Base-by-base conservation (phyloP, 164 flowering plant species). In the Tinospora cordifolia region DNA sequence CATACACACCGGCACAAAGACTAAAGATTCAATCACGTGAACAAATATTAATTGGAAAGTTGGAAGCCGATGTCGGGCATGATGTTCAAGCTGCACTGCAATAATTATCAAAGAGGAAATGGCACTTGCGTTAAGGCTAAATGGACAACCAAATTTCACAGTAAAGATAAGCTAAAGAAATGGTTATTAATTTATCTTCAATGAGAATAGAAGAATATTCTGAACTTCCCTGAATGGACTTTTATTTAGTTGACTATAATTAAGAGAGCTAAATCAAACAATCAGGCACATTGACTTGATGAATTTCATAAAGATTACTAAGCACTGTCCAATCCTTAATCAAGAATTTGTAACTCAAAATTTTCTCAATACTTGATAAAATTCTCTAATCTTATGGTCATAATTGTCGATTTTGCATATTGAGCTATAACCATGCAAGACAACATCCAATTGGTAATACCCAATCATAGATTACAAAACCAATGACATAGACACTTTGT, bases 41-140 rank as follows among this genome's bases (percentile, higher is more conserved):
- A 92, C 93, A 83, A 95, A 95, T 65, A 92, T 91, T 84, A 95
- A 76, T 81, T 95, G 99, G 81, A 95, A 95, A 13, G 97, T 92
- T 68, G 99, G 98, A 79, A 95, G 94, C 66, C 84, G 88, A 79
- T 92, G 93, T 21, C 91, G 89, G 75, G 98, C 99, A 82, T 92
- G 99, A 79, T 92, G 99, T 71, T 95, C 96, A 72, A 95, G 99
- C 89, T 92, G 99, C 85, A 95, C 99, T 95, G 96, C 77, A 86
- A 76, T 65, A 66, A 69, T 70, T 75, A 24, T 26, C 63, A 67
- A 60, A 68, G 71, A 75, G 22, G 25, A 62, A 22, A 66, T 15
- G 13, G 8, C 9, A 44, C 49, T 40, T 49, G 70, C 40, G 34
- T n/a, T 25, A 15, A 51, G 21, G n/a, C 3, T 19, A 41, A 41